Conservation (phyloP, 2,329 filamentous ascomycete species). For the Colletotrichum tofieldiae region DNA sequence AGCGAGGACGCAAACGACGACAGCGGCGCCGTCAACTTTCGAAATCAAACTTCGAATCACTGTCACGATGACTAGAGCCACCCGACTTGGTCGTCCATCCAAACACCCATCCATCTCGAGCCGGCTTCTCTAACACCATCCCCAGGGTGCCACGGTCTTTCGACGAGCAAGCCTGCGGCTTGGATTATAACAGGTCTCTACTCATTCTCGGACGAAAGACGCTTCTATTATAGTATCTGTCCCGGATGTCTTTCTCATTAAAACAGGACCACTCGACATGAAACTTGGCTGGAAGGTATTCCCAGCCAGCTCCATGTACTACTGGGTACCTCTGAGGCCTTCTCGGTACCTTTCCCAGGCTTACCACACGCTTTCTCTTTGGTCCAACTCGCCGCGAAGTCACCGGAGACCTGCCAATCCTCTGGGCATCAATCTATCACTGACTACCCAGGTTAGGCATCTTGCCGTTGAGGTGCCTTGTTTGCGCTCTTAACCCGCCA, state of each 20-base stretch:
- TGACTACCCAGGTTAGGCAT: constrained; percentile 7
- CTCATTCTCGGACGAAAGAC: background rate
- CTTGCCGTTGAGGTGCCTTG: background rate
- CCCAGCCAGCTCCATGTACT: constrained; percentile 20
- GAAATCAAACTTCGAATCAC: background rate
- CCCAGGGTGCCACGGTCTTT: background rate
- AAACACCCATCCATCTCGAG: background rate
- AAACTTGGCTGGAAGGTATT: constrained; percentile 1
- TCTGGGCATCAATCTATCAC: constrained; percentile 32
- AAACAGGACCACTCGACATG: constrained; percentile 5
- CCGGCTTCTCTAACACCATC: background rate
- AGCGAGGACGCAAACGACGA: constrained; percentile 18
- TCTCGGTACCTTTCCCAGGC: constrained; percentile 19
- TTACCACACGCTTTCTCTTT: constrained; percentile 40
- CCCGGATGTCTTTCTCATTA: background rate
- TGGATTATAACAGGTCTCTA: background rate
- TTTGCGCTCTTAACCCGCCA: background rate
- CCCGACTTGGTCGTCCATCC: background rate
- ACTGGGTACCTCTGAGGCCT: constrained; percentile 16
- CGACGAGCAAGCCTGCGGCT: background rate
- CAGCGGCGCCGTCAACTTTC: constrained; percentile 6
- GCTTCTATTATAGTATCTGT: background rate
- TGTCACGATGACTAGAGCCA: background rate
- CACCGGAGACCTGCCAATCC: background rate
- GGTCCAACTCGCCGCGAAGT: constrained; percentile 4